phyloP scores from a whole-genome alignment of 148 eudicot species.

The Polygonum aviculare region DNA sequence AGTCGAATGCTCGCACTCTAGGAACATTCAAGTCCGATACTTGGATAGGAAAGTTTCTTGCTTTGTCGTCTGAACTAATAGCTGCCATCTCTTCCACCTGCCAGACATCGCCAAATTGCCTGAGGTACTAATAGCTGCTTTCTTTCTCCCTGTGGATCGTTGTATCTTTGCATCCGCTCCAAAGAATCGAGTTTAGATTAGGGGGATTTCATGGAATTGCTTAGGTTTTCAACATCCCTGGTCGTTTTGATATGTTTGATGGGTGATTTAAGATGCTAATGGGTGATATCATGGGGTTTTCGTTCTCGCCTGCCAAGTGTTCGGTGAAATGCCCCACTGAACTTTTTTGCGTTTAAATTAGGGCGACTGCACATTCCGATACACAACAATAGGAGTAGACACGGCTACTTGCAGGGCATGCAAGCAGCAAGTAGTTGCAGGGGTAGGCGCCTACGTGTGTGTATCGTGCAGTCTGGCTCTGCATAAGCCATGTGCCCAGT shows the following conservation, averaged over 20 bases:
- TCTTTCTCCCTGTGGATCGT: background rate
- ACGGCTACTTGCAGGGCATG: background rate
- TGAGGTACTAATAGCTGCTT: background rate
- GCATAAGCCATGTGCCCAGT: background rate
- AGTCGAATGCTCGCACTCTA: background rate
- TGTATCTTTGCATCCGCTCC: background rate
- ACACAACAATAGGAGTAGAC: background rate
- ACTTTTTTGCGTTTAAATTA: background rate
- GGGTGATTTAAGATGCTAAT: background rate
- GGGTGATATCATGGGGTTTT: background rate
- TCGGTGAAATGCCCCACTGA: conserved; percentile 25
- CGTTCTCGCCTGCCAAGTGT: conserved; percentile 16
- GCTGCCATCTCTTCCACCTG: background rate
- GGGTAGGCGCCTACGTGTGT: background rate
- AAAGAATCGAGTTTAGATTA: background rate
- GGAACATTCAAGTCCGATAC: background rate
- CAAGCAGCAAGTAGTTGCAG: background rate
- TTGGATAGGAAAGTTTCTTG: background rate
- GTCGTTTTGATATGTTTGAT: background rate
- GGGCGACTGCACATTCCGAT: background rate
- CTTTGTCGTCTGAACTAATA: background rate
- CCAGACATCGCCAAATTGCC: background rate
- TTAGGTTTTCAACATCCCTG: background rate
- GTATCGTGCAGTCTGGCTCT: background rate
- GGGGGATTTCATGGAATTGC: background rate